Evolutionary conservation across 2,329 filamentous ascomycete genomes (phyloP), one percentile per base, ranked within the genome.

Genomic region (Periconia sp.): DNA sequence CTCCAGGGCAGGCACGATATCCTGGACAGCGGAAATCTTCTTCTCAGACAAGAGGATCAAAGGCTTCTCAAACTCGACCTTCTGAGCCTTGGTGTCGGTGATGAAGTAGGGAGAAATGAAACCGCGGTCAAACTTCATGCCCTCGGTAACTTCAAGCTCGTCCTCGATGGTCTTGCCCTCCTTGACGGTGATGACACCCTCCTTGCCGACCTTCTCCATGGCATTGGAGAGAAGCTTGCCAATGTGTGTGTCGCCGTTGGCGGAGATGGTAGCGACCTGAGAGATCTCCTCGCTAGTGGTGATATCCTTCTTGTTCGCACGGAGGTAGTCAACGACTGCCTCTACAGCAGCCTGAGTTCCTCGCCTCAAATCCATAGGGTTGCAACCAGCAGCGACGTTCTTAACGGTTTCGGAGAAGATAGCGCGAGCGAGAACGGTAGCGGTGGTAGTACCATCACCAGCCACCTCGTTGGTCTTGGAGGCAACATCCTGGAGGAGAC

Each of bases 381-480:
- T 99, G 89, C 94, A 99, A 73, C 94, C 94, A 60, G 94, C 94
- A 63, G 94, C 94, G 62, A 99, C 94, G 77, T 99, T 99, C 89
- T 99, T 99, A 76, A 97, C 94, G 51, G 93, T 97, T 85, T 99
- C 94, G 78, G 94, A 96, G 86, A 99, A 99, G 81, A 99, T 99
- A 76, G 92, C 90, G 68, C 92, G 91, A 68, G 92, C 94, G 65
- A 99, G 91, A 65, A 97, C 94, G 61, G 94, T 99, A 62, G 94
- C 94, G 63, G 92, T 96, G 63, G 94, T 99, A 69, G 94, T 99
- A 79, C 94, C 94, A 77, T 99, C 94, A 88, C 94, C 94, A 65
- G 94, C 94, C 67, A 92, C 88, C 82, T 99, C 94, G 83, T 99
- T 99, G 74, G 94, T 99, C 88, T 99, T 99, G 74, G 91, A 94